Conservation (phyloP, 768 basidiomycete species). For the Lactifluus piperatus region DNA sequence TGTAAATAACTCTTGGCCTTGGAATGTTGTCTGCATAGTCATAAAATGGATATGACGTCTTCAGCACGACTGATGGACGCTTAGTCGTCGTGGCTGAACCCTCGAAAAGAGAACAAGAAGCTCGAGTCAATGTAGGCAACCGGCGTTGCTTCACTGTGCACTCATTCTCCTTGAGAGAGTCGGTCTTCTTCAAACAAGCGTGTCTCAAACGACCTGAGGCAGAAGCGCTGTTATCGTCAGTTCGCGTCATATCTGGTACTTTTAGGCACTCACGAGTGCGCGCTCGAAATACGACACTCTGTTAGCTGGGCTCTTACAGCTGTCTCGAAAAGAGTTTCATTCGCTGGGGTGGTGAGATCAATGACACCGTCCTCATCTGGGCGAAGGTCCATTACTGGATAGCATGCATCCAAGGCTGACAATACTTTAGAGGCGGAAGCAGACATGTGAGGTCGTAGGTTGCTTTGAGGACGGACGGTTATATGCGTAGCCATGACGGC, state of each 20-base stretch:
- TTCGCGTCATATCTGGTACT: neutral
- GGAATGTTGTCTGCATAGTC: slow-evolving; percentile 31
- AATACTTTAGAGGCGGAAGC: too few species aligned
- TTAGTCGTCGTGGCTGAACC: neutral
- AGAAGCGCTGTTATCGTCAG: neutral
- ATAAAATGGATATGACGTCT: slow-evolving; percentile 26
- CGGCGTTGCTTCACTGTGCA: neutral
- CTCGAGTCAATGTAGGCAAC: neutral
- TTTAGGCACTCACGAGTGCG: neutral
- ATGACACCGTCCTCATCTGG: slow-evolving; percentile 14
- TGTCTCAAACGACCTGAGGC: neutral
- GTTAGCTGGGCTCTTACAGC: neutral
- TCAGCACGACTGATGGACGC: neutral
- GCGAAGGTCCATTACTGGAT: neutral
- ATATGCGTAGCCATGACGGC: neutral
- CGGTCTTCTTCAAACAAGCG: neutral
- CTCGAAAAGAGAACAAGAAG: neutral
- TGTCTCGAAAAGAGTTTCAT: neutral
- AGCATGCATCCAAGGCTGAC: neutral
- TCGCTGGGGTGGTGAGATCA: slow-evolving; percentile 15
- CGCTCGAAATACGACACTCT: neutral
- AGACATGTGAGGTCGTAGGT: too few species aligned
- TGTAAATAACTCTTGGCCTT: slow-evolving; percentile 32
- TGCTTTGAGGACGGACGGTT: too few species aligned
- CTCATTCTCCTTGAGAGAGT: slow-evolving; percentile 5